Evolutionary conservation across 2,329 filamentous ascomycete species (phyloP).

Genomic region (Escovopsis sp.): DNA sequence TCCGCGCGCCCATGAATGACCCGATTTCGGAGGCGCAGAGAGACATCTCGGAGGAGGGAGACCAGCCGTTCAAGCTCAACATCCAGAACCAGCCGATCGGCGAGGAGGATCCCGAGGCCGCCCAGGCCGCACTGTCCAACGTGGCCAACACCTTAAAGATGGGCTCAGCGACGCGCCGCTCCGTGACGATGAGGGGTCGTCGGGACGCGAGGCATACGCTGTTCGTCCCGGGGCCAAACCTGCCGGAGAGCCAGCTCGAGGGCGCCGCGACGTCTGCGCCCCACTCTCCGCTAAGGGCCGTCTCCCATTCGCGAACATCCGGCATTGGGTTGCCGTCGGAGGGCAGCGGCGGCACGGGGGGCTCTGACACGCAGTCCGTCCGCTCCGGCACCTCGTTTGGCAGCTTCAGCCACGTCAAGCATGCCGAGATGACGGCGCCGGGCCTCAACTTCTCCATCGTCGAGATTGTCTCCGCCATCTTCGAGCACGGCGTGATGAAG

Average conservation of each 20-base stretch:
- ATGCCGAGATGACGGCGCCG: slow-evolving; percentile 65
- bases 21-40: slow-evolving; percentile 59
- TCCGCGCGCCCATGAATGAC: slow-evolving; percentile 49
- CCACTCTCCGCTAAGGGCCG: slow-evolving; percentile 6
- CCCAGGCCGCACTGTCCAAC: slow-evolving; percentile 58
- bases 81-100: slow-evolving; percentile 66
- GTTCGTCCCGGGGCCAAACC: slow-evolving; percentile 45
- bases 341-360: slow-evolving; percentile 33
- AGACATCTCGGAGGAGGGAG: slow-evolving; percentile 43
- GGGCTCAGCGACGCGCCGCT: slow-evolving; percentile 50
- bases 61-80: slow-evolving; percentile 63
- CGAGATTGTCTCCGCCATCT: slow-evolving; percentile 76
- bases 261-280: slow-evolving; percentile 13
- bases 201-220: slow-evolving; percentile 87
- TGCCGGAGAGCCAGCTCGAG: slow-evolving; percentile 19
- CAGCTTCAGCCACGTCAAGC: slow-evolving; percentile 53
- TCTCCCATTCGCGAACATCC: slow-evolving; percentile 25
- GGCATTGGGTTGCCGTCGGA: slow-evolving; percentile 47
- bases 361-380: slow-evolving; percentile 81
- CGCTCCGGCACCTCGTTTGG: slow-evolving; percentile 73
- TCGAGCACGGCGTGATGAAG: slow-evolving; percentile 58
- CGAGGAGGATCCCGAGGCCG: slow-evolving; percentile 62
- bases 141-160: slow-evolving; percentile 59
- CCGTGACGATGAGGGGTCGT: slow-evolving; percentile 70
- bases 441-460: slow-evolving; percentile 82